phyloP scores from a whole-genome alignment of 1,139 yeast genomes.

The Debaryomycetaceae sp. region DNA sequence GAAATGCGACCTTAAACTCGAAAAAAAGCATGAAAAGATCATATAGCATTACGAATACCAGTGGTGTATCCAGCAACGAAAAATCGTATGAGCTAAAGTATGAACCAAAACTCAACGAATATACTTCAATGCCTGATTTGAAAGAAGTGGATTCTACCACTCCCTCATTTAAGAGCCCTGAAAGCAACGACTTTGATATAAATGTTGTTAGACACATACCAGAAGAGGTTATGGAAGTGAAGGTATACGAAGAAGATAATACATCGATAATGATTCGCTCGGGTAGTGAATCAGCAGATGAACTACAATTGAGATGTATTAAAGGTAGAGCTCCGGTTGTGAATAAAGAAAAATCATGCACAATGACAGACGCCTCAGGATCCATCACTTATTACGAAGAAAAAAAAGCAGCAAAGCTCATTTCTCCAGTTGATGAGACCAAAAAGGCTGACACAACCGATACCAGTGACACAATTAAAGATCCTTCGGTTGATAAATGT shows the following conservation, averaged over 20 bases:
- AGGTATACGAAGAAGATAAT: background rate
- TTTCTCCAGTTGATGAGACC: too few relatives aligned
- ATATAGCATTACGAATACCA: background rate
- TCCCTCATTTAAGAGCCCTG: background rate
- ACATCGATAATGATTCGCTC: background rate
- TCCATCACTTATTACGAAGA: too few relatives aligned
- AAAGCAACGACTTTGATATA: background rate
- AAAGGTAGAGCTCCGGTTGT: too few relatives aligned
- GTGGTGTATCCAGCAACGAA: background rate
- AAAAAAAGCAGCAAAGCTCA: too few relatives aligned
- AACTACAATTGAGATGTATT: too few relatives aligned
- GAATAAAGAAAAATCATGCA: too few relatives aligned
- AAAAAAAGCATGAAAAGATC: background rate
- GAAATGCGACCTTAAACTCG: background rate
- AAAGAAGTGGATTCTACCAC: background rate
- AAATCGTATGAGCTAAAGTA: background rate
- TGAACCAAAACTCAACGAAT: background rate
- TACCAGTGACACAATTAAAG: too few relatives aligned
- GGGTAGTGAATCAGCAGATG: too few relatives aligned
- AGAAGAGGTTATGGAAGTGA: background rate
- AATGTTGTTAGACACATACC: background rate
- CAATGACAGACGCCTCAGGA: too few relatives aligned
- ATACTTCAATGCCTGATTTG: background rate
- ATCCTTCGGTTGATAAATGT: too few relatives aligned
- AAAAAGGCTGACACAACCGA: too few relatives aligned